Evolutionary conservation across 2,329 filamentous ascomycete genomes (phyloP).

Genomic region (Fusarium sp.): DNA sequence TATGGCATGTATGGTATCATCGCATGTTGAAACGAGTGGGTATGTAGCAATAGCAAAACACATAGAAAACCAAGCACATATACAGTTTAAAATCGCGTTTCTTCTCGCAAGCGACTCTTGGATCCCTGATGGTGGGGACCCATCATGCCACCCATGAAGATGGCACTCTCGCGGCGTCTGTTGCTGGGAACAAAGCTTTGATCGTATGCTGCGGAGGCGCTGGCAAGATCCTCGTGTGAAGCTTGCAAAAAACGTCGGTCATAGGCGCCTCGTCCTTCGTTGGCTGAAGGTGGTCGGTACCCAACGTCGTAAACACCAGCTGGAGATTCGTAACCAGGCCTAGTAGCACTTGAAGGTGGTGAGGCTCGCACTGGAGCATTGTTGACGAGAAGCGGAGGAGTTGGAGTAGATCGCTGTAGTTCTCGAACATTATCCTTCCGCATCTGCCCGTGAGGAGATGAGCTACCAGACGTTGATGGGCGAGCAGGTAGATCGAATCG

Average conservation of each 20-base stretch:
- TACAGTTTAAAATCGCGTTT: conserved; percentile 57
- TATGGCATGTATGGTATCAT: conserved; percentile 42
- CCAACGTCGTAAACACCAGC: conserved; percentile 55
- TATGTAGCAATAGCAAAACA: conserved; percentile 45
- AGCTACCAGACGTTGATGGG: conserved; percentile 60
- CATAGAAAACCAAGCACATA: conserved; percentile 32
- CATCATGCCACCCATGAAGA: conserved; percentile 62
- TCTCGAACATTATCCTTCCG: conserved; percentile 45
- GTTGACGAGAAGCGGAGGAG: conserved; percentile 57
- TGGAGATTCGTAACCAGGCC: conserved; percentile 56
- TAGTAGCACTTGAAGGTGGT: conserved; percentile 54
- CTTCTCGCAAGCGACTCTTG: conserved; percentile 64
- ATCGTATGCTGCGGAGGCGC: conserved; percentile 45
- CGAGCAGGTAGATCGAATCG: conserved; percentile 52
- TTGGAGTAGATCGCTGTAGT: conserved; percentile 54
- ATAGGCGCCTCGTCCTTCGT: conserved; percentile 47
- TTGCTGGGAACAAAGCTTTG: conserved; percentile 55
- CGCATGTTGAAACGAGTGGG: conserved; percentile 45
- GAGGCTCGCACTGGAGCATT: conserved; percentile 49
- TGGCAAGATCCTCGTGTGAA: conserved; percentile 37
- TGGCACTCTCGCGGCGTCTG: conserved; percentile 68
- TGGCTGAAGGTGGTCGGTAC: conserved; percentile 44
- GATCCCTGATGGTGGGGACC: conserved; percentile 61
- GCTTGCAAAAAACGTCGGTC: conserved; percentile 51
- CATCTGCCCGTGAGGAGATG: conserved; percentile 62